phyloP scores from a whole-genome alignment of 2,329 filamentous ascomycete species.

The Pezicula carpinea region DNA sequence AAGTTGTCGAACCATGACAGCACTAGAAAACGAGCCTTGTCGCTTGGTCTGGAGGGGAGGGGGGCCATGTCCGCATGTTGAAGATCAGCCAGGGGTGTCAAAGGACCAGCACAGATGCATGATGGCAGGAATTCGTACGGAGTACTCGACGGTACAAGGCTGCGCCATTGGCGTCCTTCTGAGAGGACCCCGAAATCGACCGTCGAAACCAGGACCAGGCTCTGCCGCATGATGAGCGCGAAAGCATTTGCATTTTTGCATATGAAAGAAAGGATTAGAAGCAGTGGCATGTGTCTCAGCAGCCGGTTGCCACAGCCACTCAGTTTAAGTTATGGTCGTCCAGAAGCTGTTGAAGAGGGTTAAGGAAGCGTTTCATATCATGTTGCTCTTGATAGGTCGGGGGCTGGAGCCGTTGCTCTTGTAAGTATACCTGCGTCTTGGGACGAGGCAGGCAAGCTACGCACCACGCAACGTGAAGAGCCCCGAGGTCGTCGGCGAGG shows the following conservation, averaged over 20 bases:
- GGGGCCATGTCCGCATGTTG: neutral
- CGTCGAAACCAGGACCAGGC: neutral
- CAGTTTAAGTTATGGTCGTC: neutral
- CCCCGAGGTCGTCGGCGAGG: too few relatives aligned
- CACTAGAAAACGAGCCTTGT: neutral
- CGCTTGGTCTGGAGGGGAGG: too few relatives aligned
- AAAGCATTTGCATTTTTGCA: neutral
- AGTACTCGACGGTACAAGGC: too few relatives aligned
- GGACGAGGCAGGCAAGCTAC: too few relatives aligned
- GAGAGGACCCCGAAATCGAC: neutral
- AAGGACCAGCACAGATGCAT: neutral
- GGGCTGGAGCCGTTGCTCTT: too few relatives aligned
- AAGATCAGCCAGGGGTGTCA: neutral
- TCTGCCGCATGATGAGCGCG: too few relatives aligned
- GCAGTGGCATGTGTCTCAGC: neutral
- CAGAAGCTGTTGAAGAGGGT: neutral
- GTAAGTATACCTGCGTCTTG: too few relatives aligned
- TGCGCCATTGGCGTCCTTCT: neutral
- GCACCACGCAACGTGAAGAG: too few relatives aligned
- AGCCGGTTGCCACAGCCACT: constrained; percentile 1
- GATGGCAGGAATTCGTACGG: neutral
- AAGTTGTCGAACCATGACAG: neutral
- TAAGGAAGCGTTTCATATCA: neutral
- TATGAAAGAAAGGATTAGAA: too few relatives aligned
- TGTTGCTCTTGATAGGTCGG: neutral